phyloP scores from a whole-genome alignment of 257 asterid genomes.

The Solanum neorickii region DNA sequence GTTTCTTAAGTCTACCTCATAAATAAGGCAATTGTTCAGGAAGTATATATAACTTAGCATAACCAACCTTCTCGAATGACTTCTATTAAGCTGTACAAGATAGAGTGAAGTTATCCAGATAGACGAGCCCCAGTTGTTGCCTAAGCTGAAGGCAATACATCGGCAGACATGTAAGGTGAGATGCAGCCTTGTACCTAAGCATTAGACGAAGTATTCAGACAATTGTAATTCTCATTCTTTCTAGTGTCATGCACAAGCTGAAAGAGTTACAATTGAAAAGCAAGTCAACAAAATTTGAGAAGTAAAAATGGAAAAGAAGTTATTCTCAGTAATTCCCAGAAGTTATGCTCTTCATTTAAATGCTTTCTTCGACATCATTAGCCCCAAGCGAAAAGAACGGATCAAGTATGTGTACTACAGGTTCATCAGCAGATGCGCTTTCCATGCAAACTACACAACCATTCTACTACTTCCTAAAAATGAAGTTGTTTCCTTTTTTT shows the following conservation, averaged over 20 bases:
- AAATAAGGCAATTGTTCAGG: background rate
- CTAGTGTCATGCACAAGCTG: background rate
- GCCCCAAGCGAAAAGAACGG: background rate
- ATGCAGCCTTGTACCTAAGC: conserved; percentile 80
- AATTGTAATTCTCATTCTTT: background rate
- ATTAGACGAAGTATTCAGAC: background rate
- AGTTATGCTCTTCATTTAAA: background rate
- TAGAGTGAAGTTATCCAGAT: background rate
- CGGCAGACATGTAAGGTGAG: conserved; percentile 75
- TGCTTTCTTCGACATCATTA: background rate
- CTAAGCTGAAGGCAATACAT: conserved; percentile 50
- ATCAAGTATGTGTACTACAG: background rate
- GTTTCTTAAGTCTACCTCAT: background rate
- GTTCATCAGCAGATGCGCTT: background rate
- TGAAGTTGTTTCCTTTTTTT: background rate
- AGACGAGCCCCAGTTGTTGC: background rate
- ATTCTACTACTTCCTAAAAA: background rate
- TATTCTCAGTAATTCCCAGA: background rate
- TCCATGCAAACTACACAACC: background rate
- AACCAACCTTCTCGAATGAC: background rate
- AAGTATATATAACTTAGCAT: background rate
- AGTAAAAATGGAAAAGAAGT: background rate
- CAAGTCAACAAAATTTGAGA: background rate
- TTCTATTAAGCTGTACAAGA: background rate
- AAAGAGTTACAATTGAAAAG: background rate